Base-by-base conservation (phyloP, 1,284 basidiomycete genomes). In the Ganoderma meredithae region DNA sequence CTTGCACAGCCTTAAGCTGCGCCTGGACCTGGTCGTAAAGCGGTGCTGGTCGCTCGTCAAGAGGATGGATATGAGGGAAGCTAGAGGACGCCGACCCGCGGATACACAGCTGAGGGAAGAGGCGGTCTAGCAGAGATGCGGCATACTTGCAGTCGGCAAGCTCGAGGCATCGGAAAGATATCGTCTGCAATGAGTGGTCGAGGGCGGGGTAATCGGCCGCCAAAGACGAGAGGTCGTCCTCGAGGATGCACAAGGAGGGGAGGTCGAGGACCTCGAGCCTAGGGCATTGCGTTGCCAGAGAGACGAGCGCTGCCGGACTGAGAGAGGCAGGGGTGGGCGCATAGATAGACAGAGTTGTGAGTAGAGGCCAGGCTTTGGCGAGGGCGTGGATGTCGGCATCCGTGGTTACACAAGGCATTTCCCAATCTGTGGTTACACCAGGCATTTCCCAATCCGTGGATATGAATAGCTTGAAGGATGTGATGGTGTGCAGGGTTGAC, bases 81-180 rank as follows among this genome's bases (percentile, higher is more conserved):
- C 36, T 36, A 36, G 36, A 1, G 43, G 15, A 19, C 7, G 17
- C 17, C 2, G 43, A 8, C 17, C 19, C 3, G 19, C 8, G 19
- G 55, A 58, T 10, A 9, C 39, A 33, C 55, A 58, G 10, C n/a
- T 4, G 55, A 58, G 55, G 55, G 33, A 58, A 58, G 33, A 58
- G 33, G 19, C 55, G 55, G 19, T 58, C 55, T n/a, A 58, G 22
- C 10, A 58, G 55, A n/a, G 22, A 36, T 2, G 55, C 55, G 27
- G 55, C 12, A 19, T 58, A 58, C 33, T n/a, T 33, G 33, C 12
- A 39, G 55, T 58, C 55, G n/a, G 27, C 19, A 5, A n/a, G 3
- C 4, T 19, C 1, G 33, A 58, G n/a, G 33, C 5, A 2, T 22
- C 19, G 10, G 55, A 39, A 58, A 22, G 36, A 58, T n/a, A 39